Percentiles rank a stretch among this genome's conserved stretches.
Evolutionary conservation across 345 rosid genomes (phyloP).

Genomic region (Rhodamnia rubescens): DNA sequence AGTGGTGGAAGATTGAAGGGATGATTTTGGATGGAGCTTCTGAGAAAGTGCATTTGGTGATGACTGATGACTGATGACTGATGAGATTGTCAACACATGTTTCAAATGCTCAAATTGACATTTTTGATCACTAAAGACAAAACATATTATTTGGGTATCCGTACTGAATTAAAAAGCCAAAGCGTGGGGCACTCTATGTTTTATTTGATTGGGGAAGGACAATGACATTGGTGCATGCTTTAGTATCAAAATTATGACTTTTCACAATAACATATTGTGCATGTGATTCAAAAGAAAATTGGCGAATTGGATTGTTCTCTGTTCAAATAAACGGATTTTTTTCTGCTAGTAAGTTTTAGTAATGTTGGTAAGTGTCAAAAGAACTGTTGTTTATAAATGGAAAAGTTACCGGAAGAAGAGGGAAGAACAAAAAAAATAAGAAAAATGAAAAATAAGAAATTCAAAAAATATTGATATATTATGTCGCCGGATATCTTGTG

Average conservation of each 20-base stretch:
- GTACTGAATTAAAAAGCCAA: neutral
- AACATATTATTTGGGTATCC: neutral
- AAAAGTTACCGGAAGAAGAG: too few relatives aligned
- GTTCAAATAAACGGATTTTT: too few relatives aligned
- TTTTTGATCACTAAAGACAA: neutral
- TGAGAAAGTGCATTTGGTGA: neutral
- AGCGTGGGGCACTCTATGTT: neutral
- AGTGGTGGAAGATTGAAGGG: neutral
- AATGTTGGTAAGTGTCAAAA: too few relatives aligned
- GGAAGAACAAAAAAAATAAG: too few relatives aligned
- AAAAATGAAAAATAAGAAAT: too few relatives aligned
- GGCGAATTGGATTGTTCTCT: too few relatives aligned
- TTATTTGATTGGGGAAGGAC: neutral
- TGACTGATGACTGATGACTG: neutral
- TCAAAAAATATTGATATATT: too few relatives aligned
- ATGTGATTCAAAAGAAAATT: too few relatives aligned
- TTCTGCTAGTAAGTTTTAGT: neutral
- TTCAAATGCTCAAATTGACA: neutral
- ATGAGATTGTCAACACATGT: neutral
- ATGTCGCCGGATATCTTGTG: too few relatives aligned
- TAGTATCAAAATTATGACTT: neutral
- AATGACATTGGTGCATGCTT: neutral
- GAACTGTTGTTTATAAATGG: too few relatives aligned
- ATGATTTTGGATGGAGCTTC: neutral
- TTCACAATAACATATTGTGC: too few relatives aligned